phyloP scores from a whole-genome alignment of 495 filamentous ascomycete genomes.

The Xylaria intraflava region DNA sequence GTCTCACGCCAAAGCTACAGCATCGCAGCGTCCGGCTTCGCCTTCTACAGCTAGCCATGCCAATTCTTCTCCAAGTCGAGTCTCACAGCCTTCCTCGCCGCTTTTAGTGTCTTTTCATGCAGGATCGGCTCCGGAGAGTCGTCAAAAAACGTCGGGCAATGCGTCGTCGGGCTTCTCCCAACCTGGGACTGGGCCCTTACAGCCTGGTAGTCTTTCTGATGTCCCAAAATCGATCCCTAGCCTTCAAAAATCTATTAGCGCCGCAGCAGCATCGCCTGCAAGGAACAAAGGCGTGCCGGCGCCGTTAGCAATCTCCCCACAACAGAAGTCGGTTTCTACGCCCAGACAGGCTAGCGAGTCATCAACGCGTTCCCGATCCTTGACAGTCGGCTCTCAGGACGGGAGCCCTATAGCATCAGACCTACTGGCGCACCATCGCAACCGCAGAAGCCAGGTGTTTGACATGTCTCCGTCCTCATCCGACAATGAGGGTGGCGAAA shows the following conservation, averaged over 20 bases:
- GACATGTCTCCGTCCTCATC: constrained; percentile 97
- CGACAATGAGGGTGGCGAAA: constrained; percentile 90
- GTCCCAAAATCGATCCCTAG: constrained; percentile 52
- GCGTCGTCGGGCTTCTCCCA: constrained; percentile 80
- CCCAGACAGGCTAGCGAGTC: constrained; percentile 41
- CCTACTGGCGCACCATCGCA: constrained; percentile 69
- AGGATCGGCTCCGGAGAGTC: constrained; percentile 44
- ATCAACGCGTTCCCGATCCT: constrained; percentile 65
- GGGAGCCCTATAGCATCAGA: constrained; percentile 64
- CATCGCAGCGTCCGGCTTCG: constrained; percentile 69
- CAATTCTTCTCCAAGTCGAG: constrained; percentile 78
- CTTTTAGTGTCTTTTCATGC: constrained; percentile 88
- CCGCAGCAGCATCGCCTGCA: constrained; percentile 66
- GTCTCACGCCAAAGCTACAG: constrained; percentile 60
- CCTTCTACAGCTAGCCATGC: constrained; percentile 72
- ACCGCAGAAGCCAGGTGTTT: constrained; percentile 88
- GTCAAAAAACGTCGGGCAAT: constrained; percentile 71
- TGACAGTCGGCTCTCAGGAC: constrained; percentile 93
- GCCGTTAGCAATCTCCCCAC: constrained; percentile 44
- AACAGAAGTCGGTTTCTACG: constrained; percentile 43
- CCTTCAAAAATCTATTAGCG: constrained; percentile 52
- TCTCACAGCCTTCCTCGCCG: constrained; percentile 91
- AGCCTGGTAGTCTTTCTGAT: constrained; percentile 70
- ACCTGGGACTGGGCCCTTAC: constrained; percentile 57
- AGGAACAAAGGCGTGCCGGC: constrained; percentile 58